Evolutionary conservation across 257 asterid genomes (phyloP).

Genomic region (Fraxinus excelsior): DNA sequence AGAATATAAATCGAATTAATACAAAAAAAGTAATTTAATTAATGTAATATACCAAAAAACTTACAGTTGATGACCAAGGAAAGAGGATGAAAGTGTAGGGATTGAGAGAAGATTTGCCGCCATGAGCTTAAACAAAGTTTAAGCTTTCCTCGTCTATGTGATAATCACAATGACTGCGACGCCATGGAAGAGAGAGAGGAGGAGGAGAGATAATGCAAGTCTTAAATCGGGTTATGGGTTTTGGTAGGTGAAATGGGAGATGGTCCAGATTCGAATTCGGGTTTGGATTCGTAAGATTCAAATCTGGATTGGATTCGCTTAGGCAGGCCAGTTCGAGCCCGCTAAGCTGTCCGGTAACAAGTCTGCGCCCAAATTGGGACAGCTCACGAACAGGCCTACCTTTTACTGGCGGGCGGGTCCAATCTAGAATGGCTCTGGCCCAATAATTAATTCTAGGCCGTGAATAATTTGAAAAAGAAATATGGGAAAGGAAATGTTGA

Average conservation of each 20-base stretch:
- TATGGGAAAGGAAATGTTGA: too few relatives aligned
- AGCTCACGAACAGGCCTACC: not conserved
- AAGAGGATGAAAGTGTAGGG: slow-evolving; percentile 54
- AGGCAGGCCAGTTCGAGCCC: not conserved
- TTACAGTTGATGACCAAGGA: slow-evolving; percentile 61
- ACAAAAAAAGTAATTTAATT: not conserved
- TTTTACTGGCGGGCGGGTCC: too few relatives aligned
- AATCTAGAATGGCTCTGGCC: too few relatives aligned
- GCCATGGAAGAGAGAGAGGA: not conserved
- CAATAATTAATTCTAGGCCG: too few relatives aligned
- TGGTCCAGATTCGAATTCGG: not conserved
- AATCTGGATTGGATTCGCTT: not conserved
- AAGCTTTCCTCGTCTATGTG: not conserved
- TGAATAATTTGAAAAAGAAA: too few relatives aligned
- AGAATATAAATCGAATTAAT: not conserved
- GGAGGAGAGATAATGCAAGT: not conserved
- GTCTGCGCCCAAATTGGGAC: not conserved
- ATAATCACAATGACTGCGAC: not conserved
- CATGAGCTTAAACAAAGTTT: slow-evolving; percentile 38
- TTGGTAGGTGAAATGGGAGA: not conserved
- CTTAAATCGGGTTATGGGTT: not conserved
- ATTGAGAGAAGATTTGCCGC: slow-evolving; percentile 60
- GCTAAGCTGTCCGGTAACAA: not conserved
- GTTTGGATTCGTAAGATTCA: too few relatives aligned
- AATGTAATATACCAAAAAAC: slow-evolving; percentile 11